Evolutionary conservation across 441 rosid species (phyloP), one percentile per base, ranked within the genome.

Genomic region (Manihot esculenta): DNA sequence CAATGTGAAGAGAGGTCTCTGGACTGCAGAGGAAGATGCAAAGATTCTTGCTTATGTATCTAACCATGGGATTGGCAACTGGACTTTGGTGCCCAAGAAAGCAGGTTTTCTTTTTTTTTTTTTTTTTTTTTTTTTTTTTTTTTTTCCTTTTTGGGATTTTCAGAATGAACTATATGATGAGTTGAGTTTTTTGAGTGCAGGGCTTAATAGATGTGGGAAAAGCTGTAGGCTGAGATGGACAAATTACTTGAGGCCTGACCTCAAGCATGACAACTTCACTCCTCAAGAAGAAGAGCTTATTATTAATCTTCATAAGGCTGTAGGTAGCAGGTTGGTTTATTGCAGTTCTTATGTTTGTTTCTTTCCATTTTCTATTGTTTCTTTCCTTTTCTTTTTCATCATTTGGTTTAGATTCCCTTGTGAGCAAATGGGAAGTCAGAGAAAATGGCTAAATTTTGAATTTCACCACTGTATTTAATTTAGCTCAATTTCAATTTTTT

Each of bases 191-290:
- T 20, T 66, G 27, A 21, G 11, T 72, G 59, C 84, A 93, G 97
- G 98, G 54, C 79, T 91, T 15, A 93, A 93, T 67, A 84, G 97
- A 71, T 91, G 98, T 67, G 98, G 96, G 21, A 93, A 93, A 73
- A 91, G 98, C 72, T 91, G 98, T 74, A 83, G 97, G 81, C 83
- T 91, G 41, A 85, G 97, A 68, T 90, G 97, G 98, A 90, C 97
- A 27, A 93, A 93, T 81, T 93, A 93, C 81, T 76, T 88, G 75
- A 86, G 96, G 80, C 96, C 98, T 61, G 97, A 93, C 74, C 96
- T 91, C 38, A 91, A 89, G 72, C 97, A 88, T 74, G 94, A 91
- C 58, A 81, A 82, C 64, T 91, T 93, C 86, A 83, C 90, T 75
- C 83, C 90, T 5, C 83, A 89, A 57, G 98, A 93, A 76, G 96